phyloP scores from a whole-genome alignment of 2,329 filamentous ascomycete genomes.

The Fusarium circinatum region DNA sequence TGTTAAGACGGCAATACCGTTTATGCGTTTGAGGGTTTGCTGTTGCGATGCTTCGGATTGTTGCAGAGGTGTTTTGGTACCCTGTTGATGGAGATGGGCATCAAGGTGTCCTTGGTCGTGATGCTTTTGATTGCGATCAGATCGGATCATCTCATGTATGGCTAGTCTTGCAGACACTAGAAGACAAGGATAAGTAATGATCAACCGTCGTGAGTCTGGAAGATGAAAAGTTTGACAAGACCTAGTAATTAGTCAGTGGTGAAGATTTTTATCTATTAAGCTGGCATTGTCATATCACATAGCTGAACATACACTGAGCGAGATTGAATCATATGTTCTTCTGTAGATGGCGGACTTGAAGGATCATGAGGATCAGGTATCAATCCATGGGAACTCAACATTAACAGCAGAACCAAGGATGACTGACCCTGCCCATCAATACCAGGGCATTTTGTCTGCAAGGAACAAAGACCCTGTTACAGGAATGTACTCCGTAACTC shows the following conservation, averaged over 20 bases:
- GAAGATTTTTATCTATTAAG: background rate
- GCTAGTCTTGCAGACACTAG: background rate
- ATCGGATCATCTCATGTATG: background rate
- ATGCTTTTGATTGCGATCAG: background rate
- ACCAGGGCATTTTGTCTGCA: background rate
- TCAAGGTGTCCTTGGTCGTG: background rate
- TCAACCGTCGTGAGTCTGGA: background rate
- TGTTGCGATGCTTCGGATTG: background rate
- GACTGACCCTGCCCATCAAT: background rate
- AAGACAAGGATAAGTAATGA: background rate
- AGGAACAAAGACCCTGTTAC: background rate
- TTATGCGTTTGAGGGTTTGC: background rate
- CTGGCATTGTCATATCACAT: background rate
- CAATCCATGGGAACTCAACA: background rate
- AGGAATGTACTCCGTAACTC: background rate
- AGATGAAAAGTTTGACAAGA: background rate
- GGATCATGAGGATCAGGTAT: background rate
- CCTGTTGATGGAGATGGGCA: background rate
- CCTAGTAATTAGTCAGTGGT: too few species aligned
- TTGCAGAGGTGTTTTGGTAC: background rate
- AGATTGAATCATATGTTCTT: background rate
- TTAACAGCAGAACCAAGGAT: background rate
- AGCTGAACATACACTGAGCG: background rate
- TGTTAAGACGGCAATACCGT: background rate
- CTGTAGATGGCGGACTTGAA: background rate